Evolutionary conservation across 2,329 filamentous ascomycete genomes (phyloP).

Genomic region (Colletotrichum destructivum): DNA sequence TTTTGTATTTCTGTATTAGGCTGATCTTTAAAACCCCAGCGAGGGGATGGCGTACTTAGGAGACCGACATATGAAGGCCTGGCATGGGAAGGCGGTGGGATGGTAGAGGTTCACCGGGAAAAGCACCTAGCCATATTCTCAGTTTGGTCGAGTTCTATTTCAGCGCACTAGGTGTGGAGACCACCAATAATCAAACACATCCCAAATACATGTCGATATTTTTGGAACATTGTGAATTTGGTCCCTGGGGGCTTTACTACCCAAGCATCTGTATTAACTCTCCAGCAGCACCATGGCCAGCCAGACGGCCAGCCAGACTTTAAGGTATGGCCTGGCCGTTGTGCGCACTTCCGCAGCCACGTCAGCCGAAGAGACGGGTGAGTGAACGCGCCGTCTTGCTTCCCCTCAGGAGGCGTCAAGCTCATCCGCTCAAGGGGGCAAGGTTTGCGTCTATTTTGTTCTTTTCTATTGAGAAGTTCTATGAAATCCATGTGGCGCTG

Average conservation of each 20-base stretch:
- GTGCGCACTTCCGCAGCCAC: slow-evolving; percentile 17
- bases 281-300: not conserved
- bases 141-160: not conserved
- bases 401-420: not conserved
- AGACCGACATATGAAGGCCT: slow-evolving; percentile 32
- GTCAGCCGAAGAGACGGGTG: slow-evolving; percentile 19
- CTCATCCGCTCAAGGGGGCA: not conserved
- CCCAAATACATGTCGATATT: not conserved
- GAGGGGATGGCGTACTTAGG: slow-evolving; percentile 36
- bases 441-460: slow-evolving; percentile 5
- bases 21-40: slow-evolving; percentile 21
- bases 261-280: not conserved
- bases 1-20: not conserved
- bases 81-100: slow-evolving; percentile 23
- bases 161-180: not conserved
- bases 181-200: slow-evolving; percentile 9
- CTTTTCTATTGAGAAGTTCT: not conserved
- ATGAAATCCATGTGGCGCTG: slow-evolving; percentile 1
- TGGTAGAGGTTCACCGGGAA: slow-evolving; percentile 2
- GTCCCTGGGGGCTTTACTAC: not conserved
- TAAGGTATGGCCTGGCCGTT: not conserved
- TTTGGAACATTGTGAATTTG: not conserved
- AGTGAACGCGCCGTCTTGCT: slow-evolving; percentile 8
- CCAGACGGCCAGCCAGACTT: not conserved
- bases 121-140: not conserved